These are phyloP conservation scores for Poronia punctata DNA, from an alignment of 495 filamentous ascomycete species.

Conservation along the genomic window DNA sequence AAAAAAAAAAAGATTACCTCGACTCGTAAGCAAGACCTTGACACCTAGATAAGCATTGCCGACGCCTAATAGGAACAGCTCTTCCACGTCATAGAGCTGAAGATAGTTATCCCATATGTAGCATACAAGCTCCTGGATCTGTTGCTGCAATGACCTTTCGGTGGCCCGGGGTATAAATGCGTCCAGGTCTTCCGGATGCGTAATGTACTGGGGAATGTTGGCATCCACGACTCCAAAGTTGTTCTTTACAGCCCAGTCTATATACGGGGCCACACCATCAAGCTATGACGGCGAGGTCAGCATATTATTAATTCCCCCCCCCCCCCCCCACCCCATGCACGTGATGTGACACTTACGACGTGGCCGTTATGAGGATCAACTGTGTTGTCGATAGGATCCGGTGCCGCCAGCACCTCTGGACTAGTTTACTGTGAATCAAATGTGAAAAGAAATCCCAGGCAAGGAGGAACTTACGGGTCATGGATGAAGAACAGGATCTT, in stretches of 20 bases:
- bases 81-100: constrained; percentile 60
- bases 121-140: constrained; percentile 66
- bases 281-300: constrained; percentile 42
- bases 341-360: constrained; percentile 72
- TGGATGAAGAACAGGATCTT: constrained; percentile 72
- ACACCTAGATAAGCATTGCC: constrained; percentile 68
- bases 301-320: neutral
- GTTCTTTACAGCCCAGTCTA: constrained; percentile 69
- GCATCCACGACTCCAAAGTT: constrained; percentile 80
- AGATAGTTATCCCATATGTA: constrained; percentile 99
- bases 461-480: constrained; percentile 55
- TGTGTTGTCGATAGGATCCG: constrained; percentile 60
- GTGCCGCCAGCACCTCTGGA: constrained; percentile 62
- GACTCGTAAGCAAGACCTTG: constrained; percentile 59
- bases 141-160: constrained; percentile 37
- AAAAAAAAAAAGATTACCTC: too few species aligned
- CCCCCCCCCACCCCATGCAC: too few species aligned
- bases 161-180: constrained; percentile 26
- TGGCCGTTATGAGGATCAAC: constrained; percentile 77
- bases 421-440: constrained; percentile 31
- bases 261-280: constrained; percentile 70
- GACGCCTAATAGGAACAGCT: constrained; percentile 78
- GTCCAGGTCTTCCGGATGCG: constrained; percentile 38
- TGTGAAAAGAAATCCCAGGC: neutral
- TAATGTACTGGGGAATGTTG: constrained; percentile 73